Evolutionary conservation across 2,329 filamentous ascomycete species (phyloP), one percentile per base, ranked within the genome.

Genomic region (Pezicula neosporulosa): DNA sequence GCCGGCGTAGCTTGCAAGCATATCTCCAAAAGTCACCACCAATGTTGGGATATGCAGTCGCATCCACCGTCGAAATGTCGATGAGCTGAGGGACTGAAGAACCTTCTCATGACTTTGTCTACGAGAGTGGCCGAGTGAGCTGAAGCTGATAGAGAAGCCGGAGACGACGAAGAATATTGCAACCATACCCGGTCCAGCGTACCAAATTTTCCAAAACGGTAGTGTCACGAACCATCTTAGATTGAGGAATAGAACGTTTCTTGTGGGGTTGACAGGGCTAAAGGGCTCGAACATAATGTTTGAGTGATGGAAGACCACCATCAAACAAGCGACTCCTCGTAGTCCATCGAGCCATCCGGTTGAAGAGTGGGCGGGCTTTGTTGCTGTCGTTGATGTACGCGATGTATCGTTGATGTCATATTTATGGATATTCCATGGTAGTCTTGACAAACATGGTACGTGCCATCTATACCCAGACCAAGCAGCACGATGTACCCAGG

Each of bases 141-240:
- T 70, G 56, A 68, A 65, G 7, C 70, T 69, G 30, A 77, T 64
- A 0, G 68, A 72, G 53, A 74, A 75, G 18, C 74, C 74, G 1
- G 73, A 76, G 21, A 77, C 70, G 55, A 77, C 67, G 59, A 76
- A 77, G 61, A 77, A 77, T 44, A 77, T 66, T 56, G 73, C 69
- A 4, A 77, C 73, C 70, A 73, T 72, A 15, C 71, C 67, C 12
- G 66, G 64, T 12, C 73, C 73, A 16, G 37, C 37, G 37, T 39
- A 16, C 37, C 37, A 39, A 15, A 39, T n/a, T 6, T 19, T 16
- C n/a, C n/a, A 8, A 8, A 19, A 19, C 2, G 37, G 19, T n/a
- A 39, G n/a, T n/a, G n/a, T 19, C 9, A 19, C 37, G 13, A 39
- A 39, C 37, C 37, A 39, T 39, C 13, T 12, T 19, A n/a, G 1